Evolutionary conservation across 2,329 filamentous ascomycete species (phyloP), one percentile per base, ranked within the genome.

Genomic region (Talaromyces sp.): DNA sequence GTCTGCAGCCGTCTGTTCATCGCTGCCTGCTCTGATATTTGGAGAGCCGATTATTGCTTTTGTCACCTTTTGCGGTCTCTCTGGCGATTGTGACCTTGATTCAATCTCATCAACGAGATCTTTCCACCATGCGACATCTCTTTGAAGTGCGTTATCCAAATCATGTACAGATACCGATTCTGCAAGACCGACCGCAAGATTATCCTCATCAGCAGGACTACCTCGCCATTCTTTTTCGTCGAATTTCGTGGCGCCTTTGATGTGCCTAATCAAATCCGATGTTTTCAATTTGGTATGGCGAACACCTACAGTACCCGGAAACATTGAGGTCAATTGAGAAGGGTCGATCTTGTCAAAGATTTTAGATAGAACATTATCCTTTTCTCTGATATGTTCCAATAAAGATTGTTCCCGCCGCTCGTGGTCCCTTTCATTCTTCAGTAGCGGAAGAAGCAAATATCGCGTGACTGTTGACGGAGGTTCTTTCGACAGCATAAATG

Each of bases 341-440:
- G 75, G 73, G 63, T 85, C 82, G 51, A 85, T 76, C 60, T 82
- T 81, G 64, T 86, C 83, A 25, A 84, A 75, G 21, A 87, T 70
- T 57, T 81, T 84, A 7, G 73, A 73, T 53, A 87, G 80, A 17
- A 82, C 77, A 66, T 78, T 81, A 64, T 87, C 84, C 65, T 86
- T 87, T 28, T 80, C 78, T 55, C 73, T 72, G 11, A 87, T 67
- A 41, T 77, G 75, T 4, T 76, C 69, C 17, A 84, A 67, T 5
- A 87, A 72, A 21, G 72, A 71, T 28, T 73, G 67, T 22, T 84
- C 75, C 35, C 81, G 78, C 35, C 71, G 69, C 58, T 78, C 75
- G 58, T 79, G 75, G 2, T 71, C 71, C 33, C 77, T 73, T 17
- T 80, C 77, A 21, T 78, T 77, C 22, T 72, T 71, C 31, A 86